Evolutionary conservation across 495 filamentous ascomycete species (phyloP), one percentile per base, ranked within the genome.

Genomic region (Jackrogersella minutella): DNA sequence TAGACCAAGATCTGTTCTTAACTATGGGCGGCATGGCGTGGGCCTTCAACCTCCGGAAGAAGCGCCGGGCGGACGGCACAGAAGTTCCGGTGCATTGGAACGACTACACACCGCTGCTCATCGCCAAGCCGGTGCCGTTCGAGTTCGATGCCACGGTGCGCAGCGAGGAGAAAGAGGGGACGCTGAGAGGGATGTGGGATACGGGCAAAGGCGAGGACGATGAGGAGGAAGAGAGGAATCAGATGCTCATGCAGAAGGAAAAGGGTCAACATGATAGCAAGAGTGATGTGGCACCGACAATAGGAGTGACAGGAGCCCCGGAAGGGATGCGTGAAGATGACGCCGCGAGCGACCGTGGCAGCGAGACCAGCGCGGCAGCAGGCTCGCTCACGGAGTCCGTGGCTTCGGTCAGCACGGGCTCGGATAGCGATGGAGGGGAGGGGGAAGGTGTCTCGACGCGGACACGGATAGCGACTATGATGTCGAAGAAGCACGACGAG

Each of bases 11-110:
- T 51, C 66, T 89, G 5, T 81, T 84, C 65, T 79, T 87, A 2
- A 74, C 78, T 39, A 84, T 88, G 77, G 84, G 84, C 49, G 82
- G 85, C 5, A 73, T 89, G 61, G 80, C 83, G 6, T 89, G 87
- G 87, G 80, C 82, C 0, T 85, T 84, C 61, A 64, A 85, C 67
- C 77, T 89, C 28, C 69, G 55, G 33, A 81, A 82, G 64, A 79
- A 81, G 49, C 69, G 64, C 16, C 76, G 77, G 43, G 50, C 52
- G 0, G 65, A 74, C 9, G 81, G 79, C 3, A 59, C 36, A 14
- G 79, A 81, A 40, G 58, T 83, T 0, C 72, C 73, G 6, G 77
- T 83, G 9, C 83, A 83, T 46, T 77, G 71, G 76, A 79, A 83
- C 59, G 78, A 84, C 40, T 86, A 80, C 60, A 82, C 78, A 4